Conservation (phyloP, 2,329 filamentous ascomycete species). For the Chaetomium strumarium region DNA sequence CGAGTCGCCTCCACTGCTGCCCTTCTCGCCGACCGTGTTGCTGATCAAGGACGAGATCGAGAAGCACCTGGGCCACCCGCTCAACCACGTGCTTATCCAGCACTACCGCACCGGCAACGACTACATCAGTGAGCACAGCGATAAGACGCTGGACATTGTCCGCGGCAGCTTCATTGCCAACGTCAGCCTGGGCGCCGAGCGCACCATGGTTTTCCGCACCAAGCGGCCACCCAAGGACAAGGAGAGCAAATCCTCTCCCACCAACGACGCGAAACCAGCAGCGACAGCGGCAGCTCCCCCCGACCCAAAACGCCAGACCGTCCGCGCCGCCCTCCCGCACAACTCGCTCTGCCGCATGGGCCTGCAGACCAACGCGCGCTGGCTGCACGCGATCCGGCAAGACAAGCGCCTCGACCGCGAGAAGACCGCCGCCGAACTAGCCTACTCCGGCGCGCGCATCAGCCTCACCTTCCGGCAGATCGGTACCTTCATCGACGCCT, state of each 20-base stretch:
- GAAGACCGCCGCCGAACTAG: slow-evolving; percentile 64
- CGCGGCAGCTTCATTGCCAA: slow-evolving; percentile 81
- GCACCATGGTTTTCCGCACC: slow-evolving; percentile 83
- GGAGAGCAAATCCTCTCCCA: neutral
- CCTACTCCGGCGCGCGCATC: slow-evolving; percentile 71
- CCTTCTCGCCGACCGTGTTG: slow-evolving; percentile 69
- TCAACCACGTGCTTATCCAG: slow-evolving; percentile 93
- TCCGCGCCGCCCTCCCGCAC: slow-evolving; percentile 72
- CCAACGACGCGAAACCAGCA: neutral
- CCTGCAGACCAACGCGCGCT: slow-evolving; percentile 71
- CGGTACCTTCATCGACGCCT: slow-evolving; percentile 69
- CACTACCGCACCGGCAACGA: slow-evolving; percentile 85
- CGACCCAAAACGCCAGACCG: slow-evolving; percentile 43
- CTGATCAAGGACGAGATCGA: slow-evolving; percentile 65
- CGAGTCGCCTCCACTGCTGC: slow-evolving; percentile 69
- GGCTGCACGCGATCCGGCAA: slow-evolving; percentile 86
- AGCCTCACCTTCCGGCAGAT: slow-evolving; percentile 88
- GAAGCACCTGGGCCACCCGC: slow-evolving; percentile 63
- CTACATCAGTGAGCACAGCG: slow-evolving; percentile 93
- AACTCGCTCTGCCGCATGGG: slow-evolving; percentile 86
- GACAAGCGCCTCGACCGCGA: slow-evolving; percentile 69
- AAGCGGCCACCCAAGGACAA: slow-evolving; percentile 50
- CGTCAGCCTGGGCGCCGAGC: slow-evolving; percentile 83
- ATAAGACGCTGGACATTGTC: slow-evolving; percentile 91
- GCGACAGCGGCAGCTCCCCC: slow-evolving; percentile 6